Evolutionary conservation across 441 rosid species (phyloP), one percentile per base, ranked within the genome.

Genomic region (Pelargonium fulgidum): DNA sequence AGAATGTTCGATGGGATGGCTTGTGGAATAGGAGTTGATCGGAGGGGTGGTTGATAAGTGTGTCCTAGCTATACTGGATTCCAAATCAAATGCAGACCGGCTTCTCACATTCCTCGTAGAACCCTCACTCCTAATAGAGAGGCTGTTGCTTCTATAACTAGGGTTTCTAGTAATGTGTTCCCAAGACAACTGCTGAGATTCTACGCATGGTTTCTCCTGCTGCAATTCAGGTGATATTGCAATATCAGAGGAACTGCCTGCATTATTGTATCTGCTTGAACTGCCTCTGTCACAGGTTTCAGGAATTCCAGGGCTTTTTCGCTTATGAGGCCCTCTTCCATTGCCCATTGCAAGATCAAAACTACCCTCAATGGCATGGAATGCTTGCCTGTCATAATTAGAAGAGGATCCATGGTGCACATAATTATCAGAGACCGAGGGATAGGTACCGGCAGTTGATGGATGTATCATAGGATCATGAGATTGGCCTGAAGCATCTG

Each of bases 41-140:
- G 74, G 70, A 83, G 39, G 39, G 39, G 70, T 81, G 79, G 76
- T 77, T 75, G 87, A 71, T 44, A 87, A 73, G 76, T 80, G 81
- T 58, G 80, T 76, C 80, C 87, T 79, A 67, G 74, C 77, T 52
- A 80, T 52, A 72, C 78, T 81, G 72, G 84, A 65, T 79, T 87
- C 94, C 73, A 84, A 74, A 79, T 86, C 89, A 77, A 81, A 67
- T 26, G 86, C 87, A 67, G 87, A 80, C 71, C 98, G 86, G 59
- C 83, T 90, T 76, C 98, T 83, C 68, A 93, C 97, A 76, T 89
- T 90, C 84, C 97, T 86, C 39, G 74, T 47, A 78, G 92, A 85
- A 77, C 85, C 75, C 75, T 93, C 96, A 62, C 85, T 86, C 78
- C 89, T 77, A 62, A 83, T 67, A 65, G 85, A 81, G 70, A 81